Conservation (phyloP, 2,329 filamentous ascomycete species). For the Fusarium sororula region DNA sequence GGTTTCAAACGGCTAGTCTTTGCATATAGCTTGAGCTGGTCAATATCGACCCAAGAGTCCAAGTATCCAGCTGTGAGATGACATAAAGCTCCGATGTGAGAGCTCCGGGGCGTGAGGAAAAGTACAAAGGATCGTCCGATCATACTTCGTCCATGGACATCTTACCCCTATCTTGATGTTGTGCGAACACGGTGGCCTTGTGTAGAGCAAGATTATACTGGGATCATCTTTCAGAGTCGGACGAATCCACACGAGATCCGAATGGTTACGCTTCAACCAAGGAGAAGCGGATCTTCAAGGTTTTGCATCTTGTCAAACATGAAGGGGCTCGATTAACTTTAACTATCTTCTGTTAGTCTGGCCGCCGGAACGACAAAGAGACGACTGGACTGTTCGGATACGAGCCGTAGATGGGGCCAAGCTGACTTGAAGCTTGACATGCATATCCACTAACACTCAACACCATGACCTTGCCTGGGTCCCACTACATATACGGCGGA, state of each 20-base stretch:
- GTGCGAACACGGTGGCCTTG: slow-evolving; percentile 15
- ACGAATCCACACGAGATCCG: background rate
- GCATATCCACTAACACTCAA: slow-evolving; percentile 12
- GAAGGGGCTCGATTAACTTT: background rate
- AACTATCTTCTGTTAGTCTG: background rate
- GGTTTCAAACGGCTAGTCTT: background rate
- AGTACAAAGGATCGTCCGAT: background rate
- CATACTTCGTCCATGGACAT: background rate
- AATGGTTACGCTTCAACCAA: background rate
- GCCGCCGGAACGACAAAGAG: background rate
- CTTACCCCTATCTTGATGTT: slow-evolving; percentile 5
- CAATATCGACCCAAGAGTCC: background rate
- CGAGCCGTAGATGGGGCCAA: slow-evolving; percentile 15
- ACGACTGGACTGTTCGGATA: slow-evolving; percentile 16
- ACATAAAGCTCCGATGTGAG: background rate
- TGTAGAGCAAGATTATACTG: background rate
- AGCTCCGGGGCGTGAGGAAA: background rate
- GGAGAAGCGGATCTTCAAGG: background rate
- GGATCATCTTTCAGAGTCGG: background rate
- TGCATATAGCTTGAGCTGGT: background rate
- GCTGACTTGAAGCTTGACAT: slow-evolving; percentile 15
- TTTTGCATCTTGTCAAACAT: background rate
- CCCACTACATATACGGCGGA: slow-evolving; percentile 10
- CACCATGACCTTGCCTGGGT: slow-evolving; percentile 14
- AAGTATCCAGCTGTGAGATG: background rate